phyloP scores from a whole-genome alignment of 306 rosid genomes.

The Sophora flavescens region DNA sequence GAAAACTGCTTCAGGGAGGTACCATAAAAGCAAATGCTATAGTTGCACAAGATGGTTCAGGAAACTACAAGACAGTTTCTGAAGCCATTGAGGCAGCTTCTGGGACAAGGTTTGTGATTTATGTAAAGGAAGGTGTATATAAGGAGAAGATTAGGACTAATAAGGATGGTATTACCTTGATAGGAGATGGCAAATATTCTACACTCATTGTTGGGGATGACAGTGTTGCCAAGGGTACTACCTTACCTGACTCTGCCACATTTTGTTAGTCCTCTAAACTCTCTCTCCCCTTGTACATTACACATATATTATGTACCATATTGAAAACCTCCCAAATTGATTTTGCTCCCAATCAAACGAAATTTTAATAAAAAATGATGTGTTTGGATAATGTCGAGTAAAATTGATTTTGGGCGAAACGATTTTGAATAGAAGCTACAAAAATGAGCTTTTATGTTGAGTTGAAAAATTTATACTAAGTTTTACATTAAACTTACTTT shows the following conservation, averaged over 20 bases:
- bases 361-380: no score
- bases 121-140: slow-evolving; percentile 58
- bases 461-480: no score
- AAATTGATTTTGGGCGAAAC: no score
- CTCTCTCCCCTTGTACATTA: not conserved
- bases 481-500: no score
- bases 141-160: slow-evolving; percentile 58
- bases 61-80: slow-evolving; percentile 55
- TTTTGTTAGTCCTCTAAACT: slow-evolving; percentile 47
- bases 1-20: slow-evolving; percentile 49
- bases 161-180: slow-evolving; percentile 61
- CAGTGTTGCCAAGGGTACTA: slow-evolving; percentile 42
- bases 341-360: no score
- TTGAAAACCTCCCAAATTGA: no score
- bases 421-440: no score
- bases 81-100: slow-evolving; percentile 62
- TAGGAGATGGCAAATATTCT: slow-evolving; percentile 62
- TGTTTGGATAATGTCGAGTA: no score
- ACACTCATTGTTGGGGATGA: slow-evolving; percentile 51
- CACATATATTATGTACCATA: no score
- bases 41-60: slow-evolving; percentile 63
- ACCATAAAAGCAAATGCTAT: slow-evolving; percentile 52
- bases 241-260: slow-evolving; percentile 54
- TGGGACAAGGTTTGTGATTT: slow-evolving; percentile 60
- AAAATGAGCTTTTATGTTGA: no score